A percentile compares a stretch with the other conserved stretches of the same genome.
These are phyloP conservation scores for Quercus bicolor DNA, from an alignment of 306 rosid genomes.

Conservation along the genomic window DNA sequence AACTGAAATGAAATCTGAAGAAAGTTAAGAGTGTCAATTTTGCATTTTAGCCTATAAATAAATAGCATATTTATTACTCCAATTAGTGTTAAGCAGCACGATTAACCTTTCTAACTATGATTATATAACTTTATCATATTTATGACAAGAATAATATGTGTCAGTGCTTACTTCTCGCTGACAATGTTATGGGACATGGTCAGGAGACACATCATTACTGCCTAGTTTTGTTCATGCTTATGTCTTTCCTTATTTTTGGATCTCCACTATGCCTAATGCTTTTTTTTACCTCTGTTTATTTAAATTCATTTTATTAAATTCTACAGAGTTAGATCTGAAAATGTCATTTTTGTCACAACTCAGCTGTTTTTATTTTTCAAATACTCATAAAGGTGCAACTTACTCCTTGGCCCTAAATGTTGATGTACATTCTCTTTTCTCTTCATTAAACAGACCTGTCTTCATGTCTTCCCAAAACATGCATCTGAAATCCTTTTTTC, in stretches of 20 bases:
- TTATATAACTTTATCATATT: neutral
- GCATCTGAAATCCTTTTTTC: neutral
- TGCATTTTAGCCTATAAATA: neutral
- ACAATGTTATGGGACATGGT: neutral
- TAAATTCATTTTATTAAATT: conserved; percentile 16
- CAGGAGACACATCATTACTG: neutral
- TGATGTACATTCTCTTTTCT: neutral
- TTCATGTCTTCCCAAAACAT: neutral
- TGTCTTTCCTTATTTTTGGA: neutral
- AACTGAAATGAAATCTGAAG: no score
- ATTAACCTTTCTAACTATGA: neutral
- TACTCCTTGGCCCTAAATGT: neutral
- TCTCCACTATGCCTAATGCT: neutral
- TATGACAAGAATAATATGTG: neutral
- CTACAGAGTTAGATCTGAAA: conserved; percentile 2
- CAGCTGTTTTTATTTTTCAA: neutral
- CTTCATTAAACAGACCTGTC: neutral
- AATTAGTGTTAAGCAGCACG: no score
- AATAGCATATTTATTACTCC: neutral
- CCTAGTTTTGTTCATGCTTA: neutral
- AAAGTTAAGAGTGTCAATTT: no score
- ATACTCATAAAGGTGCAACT: neutral
- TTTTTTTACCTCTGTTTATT: neutral
- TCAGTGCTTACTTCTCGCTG: neutral
- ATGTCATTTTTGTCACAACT: neutral